Evolutionary conservation across 1,139 yeast genomes (phyloP).

Genomic region (Eremothecium coryli): DNA sequence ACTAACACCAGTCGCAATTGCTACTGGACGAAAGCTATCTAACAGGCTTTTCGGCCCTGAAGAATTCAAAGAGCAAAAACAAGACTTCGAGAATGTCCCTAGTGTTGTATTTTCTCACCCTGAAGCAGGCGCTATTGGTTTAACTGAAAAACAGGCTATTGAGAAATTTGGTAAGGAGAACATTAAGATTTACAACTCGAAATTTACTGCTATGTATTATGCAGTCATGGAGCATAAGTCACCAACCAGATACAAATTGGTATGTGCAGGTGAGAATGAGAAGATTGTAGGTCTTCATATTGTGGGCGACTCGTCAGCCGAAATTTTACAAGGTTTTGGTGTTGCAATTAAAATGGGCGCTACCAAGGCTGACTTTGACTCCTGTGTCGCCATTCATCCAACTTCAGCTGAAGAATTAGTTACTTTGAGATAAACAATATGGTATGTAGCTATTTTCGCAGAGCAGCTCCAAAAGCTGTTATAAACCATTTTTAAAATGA

Average conservation of each 20-base stretch:
- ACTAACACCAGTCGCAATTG: conserved; percentile 96
- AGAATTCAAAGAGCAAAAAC: conserved; percentile 54
- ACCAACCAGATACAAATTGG: conserved; percentile 79
- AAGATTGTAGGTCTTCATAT: conserved; percentile 92
- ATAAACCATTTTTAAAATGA: conserved; percentile 7
- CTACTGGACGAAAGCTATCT: conserved; percentile 90
- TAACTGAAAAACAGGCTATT: conserved; percentile 68
- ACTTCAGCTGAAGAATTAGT: conserved; percentile 97
- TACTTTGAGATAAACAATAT: conserved; percentile 49
- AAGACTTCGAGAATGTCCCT: conserved; percentile 80
- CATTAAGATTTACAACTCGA: conserved; percentile 71
- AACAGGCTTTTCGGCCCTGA: conserved; percentile 84
- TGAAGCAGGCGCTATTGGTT: conserved; percentile 90
- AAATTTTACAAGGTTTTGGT: conserved; percentile 95
- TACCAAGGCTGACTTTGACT: conserved; percentile 88
- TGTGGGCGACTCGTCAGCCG: conserved; percentile 84
- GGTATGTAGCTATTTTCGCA: background rate
- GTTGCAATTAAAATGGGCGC: conserved; percentile 98
- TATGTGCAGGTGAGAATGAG: conserved; percentile 72
- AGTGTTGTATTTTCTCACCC: conserved; percentile 94
- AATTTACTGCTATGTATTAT: conserved; percentile 86
- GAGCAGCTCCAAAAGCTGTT: background rate
- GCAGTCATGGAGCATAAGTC: conserved; percentile 73
- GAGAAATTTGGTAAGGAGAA: conserved; percentile 71
- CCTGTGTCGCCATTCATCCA: conserved; percentile 96